Evolutionary conservation across 1,284 basidiomycete genomes (phyloP).

Genomic region (Xerocomus amazonicus): DNA sequence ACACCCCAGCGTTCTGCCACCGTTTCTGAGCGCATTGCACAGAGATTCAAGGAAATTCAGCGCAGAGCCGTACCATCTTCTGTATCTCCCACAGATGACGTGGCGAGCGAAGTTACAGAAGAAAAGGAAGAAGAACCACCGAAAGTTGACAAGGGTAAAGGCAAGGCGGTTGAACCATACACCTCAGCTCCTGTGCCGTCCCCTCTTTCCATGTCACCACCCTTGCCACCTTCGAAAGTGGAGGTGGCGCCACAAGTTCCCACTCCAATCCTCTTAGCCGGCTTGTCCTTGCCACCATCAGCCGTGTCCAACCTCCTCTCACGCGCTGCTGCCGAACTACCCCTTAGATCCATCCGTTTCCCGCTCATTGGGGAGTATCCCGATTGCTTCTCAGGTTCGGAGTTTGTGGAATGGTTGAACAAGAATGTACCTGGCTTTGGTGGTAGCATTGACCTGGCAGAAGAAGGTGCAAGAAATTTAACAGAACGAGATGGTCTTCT

Average conservation of each 20-base stretch:
- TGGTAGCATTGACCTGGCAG: conserved; percentile 72
- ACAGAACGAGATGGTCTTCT: conserved; percentile 73
- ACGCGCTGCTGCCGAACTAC: conserved; percentile 61
- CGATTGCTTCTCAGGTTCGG: conserved; percentile 80
- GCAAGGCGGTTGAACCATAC: conserved; percentile 51
- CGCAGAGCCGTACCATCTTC: conserved; percentile 45
- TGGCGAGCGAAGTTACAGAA: conserved; percentile 20
- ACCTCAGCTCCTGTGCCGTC: conserved; percentile 46
- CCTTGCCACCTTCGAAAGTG: conserved; percentile 45
- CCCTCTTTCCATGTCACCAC: conserved; percentile 61
- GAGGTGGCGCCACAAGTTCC: conserved; percentile 38
- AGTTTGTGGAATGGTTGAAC: conserved; percentile 73
- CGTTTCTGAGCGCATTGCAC: conserved; percentile 74
- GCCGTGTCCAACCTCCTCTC: conserved; percentile 66
- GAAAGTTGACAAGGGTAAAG: conserved; percentile 77
- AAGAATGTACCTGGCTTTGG: conserved; percentile 67
- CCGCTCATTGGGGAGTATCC: conserved; percentile 86
- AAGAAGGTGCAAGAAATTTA: conserved; percentile 74
- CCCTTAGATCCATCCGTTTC: conserved; percentile 64
- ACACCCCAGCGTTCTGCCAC: conserved; percentile 60
- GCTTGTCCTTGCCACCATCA: conserved; percentile 60
- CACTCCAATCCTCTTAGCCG: conserved; percentile 67
- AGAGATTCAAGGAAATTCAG: conserved; percentile 71
- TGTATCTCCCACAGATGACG: conserved; percentile 12
- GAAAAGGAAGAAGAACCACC: conserved; percentile 42